phyloP scores from a whole-genome alignment of 176 grass and related monocot species.

The sorghum (Sorghum bicolor) region Sorghum_bicolor_NCBIv3 NC_012871.2:12244001-12244500 shows the following conservation, averaged over 20 bases:
- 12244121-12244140: constrained; percentile 50
- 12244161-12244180: constrained; percentile 54
- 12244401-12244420: neutral
- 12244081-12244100: constrained; percentile 66
- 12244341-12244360: constrained; percentile 17
- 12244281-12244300: neutral
- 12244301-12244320: constrained; percentile 30
- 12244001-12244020: constrained; percentile 70
- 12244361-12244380: neutral
- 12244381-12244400: neutral
- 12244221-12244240: constrained; percentile 69
- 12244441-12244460: neutral
- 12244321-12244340: constrained; percentile 46
- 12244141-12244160: constrained; percentile 59
- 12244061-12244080: constrained; percentile 65
- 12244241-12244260: constrained; percentile 75
- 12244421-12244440: neutral
- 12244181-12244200: constrained; percentile 53
- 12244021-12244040: constrained; percentile 72
- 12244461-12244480: neutral
- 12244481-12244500: neutral
- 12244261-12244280: constrained; percentile 48
- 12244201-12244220: constrained; percentile 60
- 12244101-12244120: constrained; percentile 57
- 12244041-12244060: constrained; percentile 57